These are phyloP conservation scores for Chlorociboria aeruginascens DNA, from an alignment of 495 filamentous ascomycete species.

Conservation along the genomic window DNA sequence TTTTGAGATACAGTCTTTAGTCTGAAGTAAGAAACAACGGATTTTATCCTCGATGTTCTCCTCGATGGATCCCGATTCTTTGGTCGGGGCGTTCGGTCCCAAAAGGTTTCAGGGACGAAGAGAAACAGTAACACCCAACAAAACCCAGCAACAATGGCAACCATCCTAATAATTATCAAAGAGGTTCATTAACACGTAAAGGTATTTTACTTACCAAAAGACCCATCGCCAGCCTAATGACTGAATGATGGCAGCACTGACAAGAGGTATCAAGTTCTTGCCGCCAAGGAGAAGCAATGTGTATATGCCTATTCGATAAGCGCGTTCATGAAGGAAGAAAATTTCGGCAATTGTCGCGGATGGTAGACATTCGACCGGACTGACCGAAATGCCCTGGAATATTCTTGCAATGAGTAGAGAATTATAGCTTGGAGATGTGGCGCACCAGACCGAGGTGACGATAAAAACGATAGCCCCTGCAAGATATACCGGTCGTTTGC, in stretches of 20 bases:
- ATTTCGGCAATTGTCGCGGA: constrained; percentile 95
- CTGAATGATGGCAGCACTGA: constrained; percentile 77
- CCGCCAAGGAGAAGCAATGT: constrained; percentile 81
- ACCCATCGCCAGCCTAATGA: constrained; percentile 81
- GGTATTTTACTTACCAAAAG: constrained; percentile 51
- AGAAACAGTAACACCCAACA: constrained; percentile 68
- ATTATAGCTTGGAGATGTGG: constrained; percentile 62
- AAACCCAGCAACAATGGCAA: constrained; percentile 72
- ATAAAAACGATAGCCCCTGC: constrained; percentile 65
- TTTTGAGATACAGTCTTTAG: not conserved
- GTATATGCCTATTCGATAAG: constrained; percentile 93
- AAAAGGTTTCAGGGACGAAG: constrained; percentile 93
- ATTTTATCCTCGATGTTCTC: constrained; percentile 22
- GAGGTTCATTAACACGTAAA: not conserved
- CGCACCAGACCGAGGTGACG: constrained; percentile 75
- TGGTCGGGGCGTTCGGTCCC: constrained; percentile 74
- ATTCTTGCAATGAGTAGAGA: constrained; percentile 76
- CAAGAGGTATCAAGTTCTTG: constrained; percentile 84
- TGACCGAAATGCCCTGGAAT: constrained; percentile 78
- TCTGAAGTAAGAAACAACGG: not conserved
- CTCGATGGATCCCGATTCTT: constrained; percentile 24
- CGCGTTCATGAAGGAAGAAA: constrained; percentile 89
- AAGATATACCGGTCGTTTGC: constrained; percentile 88
- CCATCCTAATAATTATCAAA: constrained; percentile 45
- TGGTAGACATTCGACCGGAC: constrained; percentile 86